Evolutionary conservation across 1,139 yeast species (phyloP).

Genomic region (Candida sanyaensis): DNA sequence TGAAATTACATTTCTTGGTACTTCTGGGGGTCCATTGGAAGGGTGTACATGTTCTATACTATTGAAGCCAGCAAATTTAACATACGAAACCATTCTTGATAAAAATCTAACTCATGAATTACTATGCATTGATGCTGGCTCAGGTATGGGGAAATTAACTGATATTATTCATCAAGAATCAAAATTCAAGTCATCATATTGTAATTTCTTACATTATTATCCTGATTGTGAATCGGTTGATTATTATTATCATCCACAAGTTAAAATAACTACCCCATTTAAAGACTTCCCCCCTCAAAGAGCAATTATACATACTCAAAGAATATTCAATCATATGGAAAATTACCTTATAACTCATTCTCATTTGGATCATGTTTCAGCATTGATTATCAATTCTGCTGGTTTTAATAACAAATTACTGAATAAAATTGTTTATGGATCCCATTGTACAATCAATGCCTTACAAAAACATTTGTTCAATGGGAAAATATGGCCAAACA

Average conservation of each 20-base stretch:
- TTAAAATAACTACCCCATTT: constrained; percentile 33
- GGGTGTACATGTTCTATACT: constrained; percentile 66
- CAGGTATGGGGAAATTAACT: constrained; percentile 60
- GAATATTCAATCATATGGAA: constrained; percentile 36
- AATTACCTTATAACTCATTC: constrained; percentile 74
- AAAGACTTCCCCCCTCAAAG: constrained; percentile 14
- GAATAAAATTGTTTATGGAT: constrained; percentile 50
- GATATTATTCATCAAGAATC: constrained; percentile 46
- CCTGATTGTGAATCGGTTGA: constrained; percentile 21
- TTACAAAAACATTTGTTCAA: constrained; percentile 65
- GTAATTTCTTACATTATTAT: constrained; percentile 25
- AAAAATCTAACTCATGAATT: constrained; percentile 36
- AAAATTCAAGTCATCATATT: constrained; percentile 10
- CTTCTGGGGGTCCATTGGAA: constrained; percentile 80
- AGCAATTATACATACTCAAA: constrained; percentile 18
- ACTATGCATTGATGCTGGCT: constrained; percentile 77
- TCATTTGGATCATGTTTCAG: constrained; percentile 79
- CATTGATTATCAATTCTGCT: constrained; percentile 72
- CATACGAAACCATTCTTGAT: constrained; percentile 37
- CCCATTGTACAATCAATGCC: constrained; percentile 52
- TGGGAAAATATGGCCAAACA: constrained; percentile 79
- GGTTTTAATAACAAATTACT: constrained; percentile 31
- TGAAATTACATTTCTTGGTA: constrained; percentile 62
- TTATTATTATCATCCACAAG: constrained; percentile 14
- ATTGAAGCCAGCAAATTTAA: constrained; percentile 52